A percentile compares a stretch with the other conserved stretches of the same genome.
These are phyloP conservation scores for Ganoderma resinaceum DNA, from an alignment of 1,284 basidiomycete genomes.

Conservation along the genomic window DNA sequence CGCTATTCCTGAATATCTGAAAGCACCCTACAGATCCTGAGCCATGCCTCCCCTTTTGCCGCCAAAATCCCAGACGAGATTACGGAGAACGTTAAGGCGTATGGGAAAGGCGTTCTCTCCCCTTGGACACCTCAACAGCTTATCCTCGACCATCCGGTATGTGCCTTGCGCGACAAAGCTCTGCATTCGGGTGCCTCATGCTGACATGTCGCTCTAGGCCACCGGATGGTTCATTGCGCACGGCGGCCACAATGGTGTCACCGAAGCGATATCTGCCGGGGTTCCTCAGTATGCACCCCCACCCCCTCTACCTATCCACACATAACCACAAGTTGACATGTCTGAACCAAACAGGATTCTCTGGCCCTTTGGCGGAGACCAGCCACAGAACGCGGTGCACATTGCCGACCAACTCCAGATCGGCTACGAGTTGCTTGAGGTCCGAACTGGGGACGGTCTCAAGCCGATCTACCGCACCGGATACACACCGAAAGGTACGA, in stretches of 20 bases:
- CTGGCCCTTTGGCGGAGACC: conserved; percentile 38
- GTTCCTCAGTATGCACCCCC: conserved; percentile 23
- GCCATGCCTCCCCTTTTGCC: conserved; percentile 30
- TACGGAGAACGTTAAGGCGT: conserved; percentile 27
- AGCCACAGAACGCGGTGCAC: conserved; percentile 35
- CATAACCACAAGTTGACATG: background rate
- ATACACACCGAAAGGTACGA: conserved; percentile 29
- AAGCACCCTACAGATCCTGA: conserved; percentile 28
- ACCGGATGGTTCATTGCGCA: conserved; percentile 30
- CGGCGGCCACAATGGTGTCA: conserved; percentile 28
- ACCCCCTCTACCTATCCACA: too few relatives aligned
- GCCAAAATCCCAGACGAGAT: conserved; percentile 26
- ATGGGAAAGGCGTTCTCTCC: conserved; percentile 30
- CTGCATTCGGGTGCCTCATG: background rate
- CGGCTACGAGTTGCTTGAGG: conserved; percentile 39
- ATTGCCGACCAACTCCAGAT: conserved; percentile 31
- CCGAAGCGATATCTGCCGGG: conserved; percentile 22
- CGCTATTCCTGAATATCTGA: background rate
- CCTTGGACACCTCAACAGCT: conserved; percentile 35
- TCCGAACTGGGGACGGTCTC: conserved; percentile 32
- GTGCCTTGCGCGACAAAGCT: background rate
- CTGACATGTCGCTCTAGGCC: conserved; percentile 4
- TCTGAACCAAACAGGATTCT: conserved; percentile 13
- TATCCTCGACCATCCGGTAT: conserved; percentile 35
- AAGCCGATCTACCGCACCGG: conserved; percentile 31